Evolutionary conservation across 306 rosid genomes (phyloP).

Genomic region (Fragaria ananassa): DNA sequence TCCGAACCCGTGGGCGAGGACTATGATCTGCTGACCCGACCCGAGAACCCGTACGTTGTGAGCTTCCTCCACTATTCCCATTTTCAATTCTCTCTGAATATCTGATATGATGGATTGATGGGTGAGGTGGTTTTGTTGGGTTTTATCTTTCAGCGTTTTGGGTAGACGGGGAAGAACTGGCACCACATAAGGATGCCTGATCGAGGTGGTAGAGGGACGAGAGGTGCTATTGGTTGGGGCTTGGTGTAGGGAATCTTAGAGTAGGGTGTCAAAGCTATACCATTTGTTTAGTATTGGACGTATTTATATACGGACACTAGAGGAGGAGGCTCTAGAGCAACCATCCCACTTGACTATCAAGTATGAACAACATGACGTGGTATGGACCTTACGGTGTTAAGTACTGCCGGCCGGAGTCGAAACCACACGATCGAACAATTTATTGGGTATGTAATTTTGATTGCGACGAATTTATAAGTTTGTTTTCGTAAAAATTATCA

Average conservation of each 20-base stretch:
- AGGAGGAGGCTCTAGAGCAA: background rate
- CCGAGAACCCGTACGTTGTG: constrained; percentile 75
- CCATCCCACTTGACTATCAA: background rate
- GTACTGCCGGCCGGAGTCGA: background rate
- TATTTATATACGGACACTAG: background rate
- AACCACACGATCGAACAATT: too few relatives aligned
- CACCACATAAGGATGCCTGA: background rate
- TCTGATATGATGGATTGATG: background rate
- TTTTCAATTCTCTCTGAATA: background rate
- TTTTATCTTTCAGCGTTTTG: too few relatives aligned
- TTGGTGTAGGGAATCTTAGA: background rate
- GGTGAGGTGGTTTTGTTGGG: background rate
- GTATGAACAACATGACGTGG: background rate
- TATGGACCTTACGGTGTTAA: too few relatives aligned
- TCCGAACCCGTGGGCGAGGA: constrained; percentile 78
- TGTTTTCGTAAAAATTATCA: too few relatives aligned
- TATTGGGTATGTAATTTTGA: background rate
- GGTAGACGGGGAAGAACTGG: background rate
- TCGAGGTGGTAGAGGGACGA: background rate
- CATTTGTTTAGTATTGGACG: background rate
- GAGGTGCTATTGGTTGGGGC: background rate
- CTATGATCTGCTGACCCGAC: constrained; percentile 35
- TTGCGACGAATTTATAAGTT: too few relatives aligned
- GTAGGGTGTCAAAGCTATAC: background rate
- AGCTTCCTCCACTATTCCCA: constrained; percentile 77